Evolutionary conservation across 805 yeast species (phyloP).

Genomic region (Yarrowia sp.): DNA sequence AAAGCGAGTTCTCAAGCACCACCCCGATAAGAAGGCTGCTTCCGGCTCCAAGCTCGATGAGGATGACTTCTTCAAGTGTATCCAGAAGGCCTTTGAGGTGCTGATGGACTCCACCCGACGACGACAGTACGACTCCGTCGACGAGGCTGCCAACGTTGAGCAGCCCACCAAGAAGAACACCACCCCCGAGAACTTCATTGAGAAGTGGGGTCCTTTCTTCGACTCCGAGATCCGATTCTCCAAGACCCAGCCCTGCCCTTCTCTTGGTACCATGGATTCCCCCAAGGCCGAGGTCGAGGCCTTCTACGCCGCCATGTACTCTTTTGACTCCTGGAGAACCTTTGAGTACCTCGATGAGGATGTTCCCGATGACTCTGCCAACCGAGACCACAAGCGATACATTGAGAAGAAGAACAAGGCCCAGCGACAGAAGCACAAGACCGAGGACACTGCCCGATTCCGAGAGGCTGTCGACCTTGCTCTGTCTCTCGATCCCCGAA

Average conservation of each 20-base stretch:
- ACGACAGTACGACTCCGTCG: constrained; percentile 95
- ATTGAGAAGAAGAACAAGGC: constrained; percentile 97
- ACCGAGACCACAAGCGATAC: constrained; percentile 99
- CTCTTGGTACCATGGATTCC: constrained; percentile 70
- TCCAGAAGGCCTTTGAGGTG: constrained; percentile 94
- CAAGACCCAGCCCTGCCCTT: constrained; percentile 86
- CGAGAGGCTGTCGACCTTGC: constrained; percentile 89
- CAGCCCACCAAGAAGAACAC: constrained; percentile 71
- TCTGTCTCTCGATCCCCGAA: constrained; percentile 90
- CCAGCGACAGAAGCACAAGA: constrained; percentile 95
- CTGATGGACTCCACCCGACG: constrained; percentile 85
- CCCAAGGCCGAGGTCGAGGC: constrained; percentile 81
- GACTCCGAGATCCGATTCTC: constrained; percentile 92
- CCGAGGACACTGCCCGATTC: constrained; percentile 92
- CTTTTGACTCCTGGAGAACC: constrained; percentile 97
- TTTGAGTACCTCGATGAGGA: constrained; percentile 98
- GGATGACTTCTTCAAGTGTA: constrained; percentile 91
- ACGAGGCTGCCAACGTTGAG: constrained; percentile 79
- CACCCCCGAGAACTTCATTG: constrained; percentile 78
- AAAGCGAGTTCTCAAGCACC: constrained; percentile 94
- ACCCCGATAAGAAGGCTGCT: constrained; percentile 97
- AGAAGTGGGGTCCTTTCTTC: constrained; percentile 92
- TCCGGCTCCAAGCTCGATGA: constrained; percentile 80
- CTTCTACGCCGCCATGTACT: constrained; percentile 91
- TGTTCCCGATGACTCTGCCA: constrained; percentile 98